Base-by-base conservation (phyloP, 257 asterid genomes). In the Przewalskia tangutica region DNA sequence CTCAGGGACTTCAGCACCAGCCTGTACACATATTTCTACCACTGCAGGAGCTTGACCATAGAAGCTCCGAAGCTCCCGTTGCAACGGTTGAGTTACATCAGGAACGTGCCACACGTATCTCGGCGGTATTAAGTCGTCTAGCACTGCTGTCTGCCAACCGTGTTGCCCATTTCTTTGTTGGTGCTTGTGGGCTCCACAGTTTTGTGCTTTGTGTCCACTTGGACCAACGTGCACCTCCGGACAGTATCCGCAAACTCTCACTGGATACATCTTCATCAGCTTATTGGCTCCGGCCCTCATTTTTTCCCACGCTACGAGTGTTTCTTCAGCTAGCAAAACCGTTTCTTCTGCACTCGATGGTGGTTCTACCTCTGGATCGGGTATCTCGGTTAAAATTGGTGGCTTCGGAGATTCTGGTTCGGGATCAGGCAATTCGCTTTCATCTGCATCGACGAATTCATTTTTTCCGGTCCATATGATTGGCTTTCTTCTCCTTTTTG, bases 81-180 rank as follows among this genome's bases (percentile, higher is more conserved):
- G 83, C 76, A 95, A 53, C 4, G 91, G 91, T 63, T 77, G 54
- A 82, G 83, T 62, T 8, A 88, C 86, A 86, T 91, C 89, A 4
- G 97, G 97, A 32, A 91, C 95, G 60, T 95, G 99, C 99, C 99
- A 94, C 23, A 94, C 99, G 4, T 90, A 94, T 83, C 93, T 89
- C 6, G 97, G 97, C 11, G 98, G 98, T 66, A 95, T 91, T 84
- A 95, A 87, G 87, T 93, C 95, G 53, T 95, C 94, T 58, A 94
- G 91, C 63, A 92, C 80, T 4, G 99, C 91, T 1, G 97, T 79
- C 88, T 96, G 98, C 97, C 99, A 96, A 27, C 98, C 97, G 20
- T 96, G 99, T 71, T 94, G 97, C 82, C 99, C 99, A 4, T 96
- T 94, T 34, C 98, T 91, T 88, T 96, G 99, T 88, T 96, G 99